These are phyloP conservation scores for Pleurozium schreberi DNA, from an alignment of 225 moss, liverwort and hornwort genomes.

Conservation along the genomic window DNA sequence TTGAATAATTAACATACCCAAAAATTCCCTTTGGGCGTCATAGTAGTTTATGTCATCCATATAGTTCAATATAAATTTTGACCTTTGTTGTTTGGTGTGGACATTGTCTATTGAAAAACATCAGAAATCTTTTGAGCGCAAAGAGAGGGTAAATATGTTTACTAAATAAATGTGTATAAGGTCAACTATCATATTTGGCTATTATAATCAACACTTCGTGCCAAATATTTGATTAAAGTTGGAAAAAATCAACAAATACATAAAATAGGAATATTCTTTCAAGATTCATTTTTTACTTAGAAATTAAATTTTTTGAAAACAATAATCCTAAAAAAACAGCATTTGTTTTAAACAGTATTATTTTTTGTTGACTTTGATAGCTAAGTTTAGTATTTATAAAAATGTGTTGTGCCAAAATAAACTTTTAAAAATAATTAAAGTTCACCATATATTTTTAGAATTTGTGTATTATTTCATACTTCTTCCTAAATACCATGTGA, in stretches of 20 bases:
- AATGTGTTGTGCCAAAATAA: background rate
- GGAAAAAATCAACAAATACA: accelerated
- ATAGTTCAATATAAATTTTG: background rate
- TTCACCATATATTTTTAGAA: accelerated
- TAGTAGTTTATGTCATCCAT: background rate
- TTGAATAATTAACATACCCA: too few relatives aligned
- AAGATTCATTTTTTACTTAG: accelerated
- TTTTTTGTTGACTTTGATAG: accelerated
- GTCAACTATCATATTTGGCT: accelerated
- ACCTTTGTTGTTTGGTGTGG: background rate
- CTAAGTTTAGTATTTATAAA: accelerated
- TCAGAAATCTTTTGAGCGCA: accelerated
- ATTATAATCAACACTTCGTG: accelerated
- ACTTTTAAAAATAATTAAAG: background rate
- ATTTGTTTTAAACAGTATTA: too few relatives aligned
- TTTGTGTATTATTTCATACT: background rate
- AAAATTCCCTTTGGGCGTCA: too few relatives aligned
- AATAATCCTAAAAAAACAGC: accelerated
- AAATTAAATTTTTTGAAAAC: background rate
- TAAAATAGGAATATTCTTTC: background rate
- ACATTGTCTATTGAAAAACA: background rate
- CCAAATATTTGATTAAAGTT: background rate
- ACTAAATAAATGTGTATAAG: background rate
- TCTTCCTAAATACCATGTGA: too few relatives aligned
- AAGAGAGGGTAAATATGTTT: background rate